These are phyloP conservation scores for Alternaria gansuensis DNA, from an alignment of 2,329 filamentous ascomycete species.

Conservation along the genomic window DNA sequence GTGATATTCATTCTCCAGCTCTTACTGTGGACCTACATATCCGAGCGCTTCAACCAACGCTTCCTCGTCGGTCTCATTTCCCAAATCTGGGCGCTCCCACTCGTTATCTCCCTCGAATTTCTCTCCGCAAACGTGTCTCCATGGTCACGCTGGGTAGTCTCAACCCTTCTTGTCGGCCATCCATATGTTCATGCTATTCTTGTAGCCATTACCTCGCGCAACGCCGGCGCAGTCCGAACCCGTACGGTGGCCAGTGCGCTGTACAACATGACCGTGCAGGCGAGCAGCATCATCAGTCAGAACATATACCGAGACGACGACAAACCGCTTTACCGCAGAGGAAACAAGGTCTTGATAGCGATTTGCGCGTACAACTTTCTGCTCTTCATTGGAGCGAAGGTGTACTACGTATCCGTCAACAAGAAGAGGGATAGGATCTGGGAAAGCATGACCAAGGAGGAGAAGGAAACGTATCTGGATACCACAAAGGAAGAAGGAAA, in stretches of 20 bases:
- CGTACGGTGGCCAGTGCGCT: conserved; percentile 55
- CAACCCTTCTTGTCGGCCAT: conserved; percentile 54
- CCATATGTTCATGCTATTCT: conserved; percentile 58
- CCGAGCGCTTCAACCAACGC: conserved; percentile 61
- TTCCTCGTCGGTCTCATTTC: conserved; percentile 58
- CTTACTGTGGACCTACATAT: conserved; percentile 61
- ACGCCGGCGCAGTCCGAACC: conserved; percentile 56
- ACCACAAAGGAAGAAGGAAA: conserved; percentile 52
- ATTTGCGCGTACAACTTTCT: conserved; percentile 62
- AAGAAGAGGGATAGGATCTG: conserved; percentile 46
- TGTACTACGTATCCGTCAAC: conserved; percentile 64
- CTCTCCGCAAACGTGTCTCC: conserved; percentile 41
- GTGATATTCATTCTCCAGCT: conserved; percentile 60
- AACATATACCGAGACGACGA: conserved; percentile 66
- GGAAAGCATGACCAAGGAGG: conserved; percentile 45
- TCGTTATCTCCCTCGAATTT: conserved; percentile 51
- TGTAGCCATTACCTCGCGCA: conserved; percentile 55
- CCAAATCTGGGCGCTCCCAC: conserved; percentile 53
- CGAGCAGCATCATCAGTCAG: conserved; percentile 43
- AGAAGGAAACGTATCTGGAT: conserved; percentile 49
- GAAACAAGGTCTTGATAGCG: conserved; percentile 64
- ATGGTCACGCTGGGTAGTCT: conserved; percentile 53
- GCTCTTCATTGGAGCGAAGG: conserved; percentile 61
- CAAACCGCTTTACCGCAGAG: conserved; percentile 59
- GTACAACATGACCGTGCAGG: conserved; percentile 55